These are phyloP conservation scores for Venturia nashicola DNA, from an alignment of 2,329 filamentous ascomycete genomes.

Conservation along the genomic window DNA sequence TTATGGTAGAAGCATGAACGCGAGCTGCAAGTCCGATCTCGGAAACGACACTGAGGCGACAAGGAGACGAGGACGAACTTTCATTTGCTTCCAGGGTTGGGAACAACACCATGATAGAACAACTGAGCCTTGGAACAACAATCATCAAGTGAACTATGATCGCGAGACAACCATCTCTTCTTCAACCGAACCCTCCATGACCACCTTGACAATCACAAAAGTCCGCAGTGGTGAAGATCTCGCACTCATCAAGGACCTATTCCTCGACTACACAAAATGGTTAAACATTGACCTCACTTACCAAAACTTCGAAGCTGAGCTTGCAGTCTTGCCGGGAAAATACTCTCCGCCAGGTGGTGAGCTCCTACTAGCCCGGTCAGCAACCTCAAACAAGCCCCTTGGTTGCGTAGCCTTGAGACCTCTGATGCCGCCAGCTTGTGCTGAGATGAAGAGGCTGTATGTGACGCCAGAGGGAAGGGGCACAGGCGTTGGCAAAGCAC, in stretches of 20 bases:
- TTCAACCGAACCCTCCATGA: background rate
- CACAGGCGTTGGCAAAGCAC: slow-evolving; percentile 33
- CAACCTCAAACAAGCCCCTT: slow-evolving; percentile 20
- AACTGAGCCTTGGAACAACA: too few relatives aligned
- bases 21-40: too few relatives aligned
- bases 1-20: too few relatives aligned
- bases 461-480: slow-evolving; percentile 36
- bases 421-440: slow-evolving; percentile 16
- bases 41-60: too few relatives aligned
- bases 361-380: slow-evolving; percentile 34
- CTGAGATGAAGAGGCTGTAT: slow-evolving; percentile 48
- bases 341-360: slow-evolving; percentile 36
- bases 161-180: too few relatives aligned
- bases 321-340: slow-evolving; percentile 41
- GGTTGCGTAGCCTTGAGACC: slow-evolving; percentile 41
- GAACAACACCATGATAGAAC: too few relatives aligned
- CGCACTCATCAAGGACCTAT: slow-evolving; percentile 22
- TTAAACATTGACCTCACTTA: slow-evolving; percentile 44
- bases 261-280: slow-evolving; percentile 27
- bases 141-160: background rate
- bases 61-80: too few relatives aligned
- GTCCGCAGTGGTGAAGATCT: slow-evolving; percentile 22
- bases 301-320: slow-evolving; percentile 42
- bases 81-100: too few relatives aligned
- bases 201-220: background rate